These are phyloP conservation scores for Aureobasidium sp. DNA, from an alignment of 2,329 filamentous ascomycete species.

Conservation along the genomic window DNA sequence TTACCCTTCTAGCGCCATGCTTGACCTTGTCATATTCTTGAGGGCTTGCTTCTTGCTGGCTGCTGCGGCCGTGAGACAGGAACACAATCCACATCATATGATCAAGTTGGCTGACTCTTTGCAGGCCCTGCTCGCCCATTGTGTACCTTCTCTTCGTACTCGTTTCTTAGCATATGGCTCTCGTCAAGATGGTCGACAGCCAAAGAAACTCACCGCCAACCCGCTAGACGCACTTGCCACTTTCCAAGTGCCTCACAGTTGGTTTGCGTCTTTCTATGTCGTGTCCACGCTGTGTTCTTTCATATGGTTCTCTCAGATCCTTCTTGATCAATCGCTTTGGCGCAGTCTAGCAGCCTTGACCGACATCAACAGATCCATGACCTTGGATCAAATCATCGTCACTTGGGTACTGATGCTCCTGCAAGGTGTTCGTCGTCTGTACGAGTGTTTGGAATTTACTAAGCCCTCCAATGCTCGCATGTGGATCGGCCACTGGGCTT, in stretches of 20 bases:
- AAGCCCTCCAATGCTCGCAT: constrained; percentile 68
- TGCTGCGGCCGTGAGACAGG: constrained; percentile 16
- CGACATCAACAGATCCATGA: constrained; percentile 42
- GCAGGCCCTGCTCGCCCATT: constrained; percentile 46
- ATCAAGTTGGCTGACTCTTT: constrained; percentile 12
- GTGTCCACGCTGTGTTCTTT: constrained; percentile 61
- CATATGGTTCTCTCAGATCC: constrained; percentile 66
- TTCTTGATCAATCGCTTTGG: constrained; percentile 49
- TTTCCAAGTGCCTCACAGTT: constrained; percentile 71
- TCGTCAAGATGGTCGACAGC: constrained; percentile 29
- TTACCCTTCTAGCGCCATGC: not conserved
- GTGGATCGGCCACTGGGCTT: constrained; percentile 75
- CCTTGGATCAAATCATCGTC: constrained; percentile 54
- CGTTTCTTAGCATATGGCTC: constrained; percentile 58
- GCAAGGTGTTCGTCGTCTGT: constrained; percentile 68
- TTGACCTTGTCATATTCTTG: constrained; percentile 15
- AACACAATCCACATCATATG: not conserved
- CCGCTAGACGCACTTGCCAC: constrained; percentile 42
- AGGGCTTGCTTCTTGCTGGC: constrained; percentile 15
- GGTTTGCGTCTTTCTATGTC: constrained; percentile 85
- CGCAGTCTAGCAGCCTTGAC: constrained; percentile 34
- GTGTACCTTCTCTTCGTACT: constrained; percentile 43
- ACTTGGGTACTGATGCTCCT: constrained; percentile 67
- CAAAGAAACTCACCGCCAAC: not conserved
- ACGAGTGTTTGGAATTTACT: constrained; percentile 62